A percentile compares a stretch with the other conserved stretches of the same genome.
These are phyloP conservation scores for Porogramme epimiltina DNA, from an alignment of 1,284 basidiomycete species.

Conservation along the genomic window DNA sequence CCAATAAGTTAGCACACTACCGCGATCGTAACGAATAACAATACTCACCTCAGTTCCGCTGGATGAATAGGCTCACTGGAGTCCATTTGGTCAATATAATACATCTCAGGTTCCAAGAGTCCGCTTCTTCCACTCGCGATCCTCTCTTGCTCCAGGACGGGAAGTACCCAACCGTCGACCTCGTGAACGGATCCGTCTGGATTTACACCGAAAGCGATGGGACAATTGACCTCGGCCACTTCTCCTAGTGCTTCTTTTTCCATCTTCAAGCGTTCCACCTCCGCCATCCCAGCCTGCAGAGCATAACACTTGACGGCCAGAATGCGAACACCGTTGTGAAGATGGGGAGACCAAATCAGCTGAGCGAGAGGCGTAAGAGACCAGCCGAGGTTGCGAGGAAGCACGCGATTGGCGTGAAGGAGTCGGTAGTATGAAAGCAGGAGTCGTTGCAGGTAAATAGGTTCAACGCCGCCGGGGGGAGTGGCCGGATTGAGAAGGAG, in stretches of 20 bases:
- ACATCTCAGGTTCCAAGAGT: conserved; percentile 47
- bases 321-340: conserved; percentile 65
- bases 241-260: conserved; percentile 66
- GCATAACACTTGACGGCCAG: conserved; percentile 81
- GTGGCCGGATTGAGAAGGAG: conserved; percentile 38
- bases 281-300: conserved; percentile 75
- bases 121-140: conserved; percentile 54
- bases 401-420: conserved; percentile 67
- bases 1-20: too few species aligned
- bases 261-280: conserved; percentile 67
- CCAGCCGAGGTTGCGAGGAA: conserved; percentile 70
- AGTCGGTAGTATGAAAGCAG: conserved; percentile 84
- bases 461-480: conserved; percentile 24
- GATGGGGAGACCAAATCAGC: conserved; percentile 57
- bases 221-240: conserved; percentile 56
- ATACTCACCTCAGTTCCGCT: conserved; percentile 56
- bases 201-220: conserved; percentile 49
- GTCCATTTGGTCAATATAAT: conserved; percentile 43
- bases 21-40: conserved; percentile 11
- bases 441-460: conserved; percentile 53
- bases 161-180: conserved; percentile 81
- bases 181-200: conserved; percentile 42
- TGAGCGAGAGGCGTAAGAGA: conserved; percentile 57
- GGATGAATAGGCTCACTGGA: conserved; percentile 38
- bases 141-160: conserved; percentile 65